Evolutionary conservation across 2,329 filamentous ascomycete species (phyloP), one percentile per base, ranked within the genome.

Genomic region (Sporothrix variecibatus): DNA sequence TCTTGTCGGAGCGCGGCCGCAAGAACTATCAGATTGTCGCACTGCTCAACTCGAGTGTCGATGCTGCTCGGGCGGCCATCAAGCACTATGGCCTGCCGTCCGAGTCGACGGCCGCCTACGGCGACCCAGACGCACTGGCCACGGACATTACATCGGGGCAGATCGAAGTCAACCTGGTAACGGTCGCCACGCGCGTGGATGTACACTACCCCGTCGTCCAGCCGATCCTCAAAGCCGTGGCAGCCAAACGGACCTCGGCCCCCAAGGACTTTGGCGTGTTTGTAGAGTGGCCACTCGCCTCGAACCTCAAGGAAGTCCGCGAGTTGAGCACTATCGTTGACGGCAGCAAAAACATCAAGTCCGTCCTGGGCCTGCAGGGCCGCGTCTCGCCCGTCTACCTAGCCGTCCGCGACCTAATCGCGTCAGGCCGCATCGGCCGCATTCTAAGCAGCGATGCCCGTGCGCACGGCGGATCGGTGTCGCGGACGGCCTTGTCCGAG

Each of bases 201-300:
- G 83, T 83, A 0, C 89, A 91, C 75, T 82, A 84, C 62, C 73
- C 80, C 1, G 84, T 84, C 1, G 81, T 84, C 0, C 80, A 82
- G 72, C 86, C 88, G 0, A 86, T 84, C 20, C 76, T 90, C 1
- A 80, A 81, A 17, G 85, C 86, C 0, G 71, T 70, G 1, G 73
- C 73, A 34, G 26, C 88, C 0, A 90, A 90, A 78, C 34, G 23
- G n/a, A 77, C 81, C 0, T 83, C 87, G 0, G 31, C 51, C 0
- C 20, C 34, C 34, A 65, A 40, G 7, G 15, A 31, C 34, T 56
- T 72, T 31, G 71, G 49, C 34, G 43, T 75, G 5, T 91, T 82
- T 73, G 83, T 89, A 0, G 89, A 91, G 80, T 91, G 89, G 87
- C 89, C 88, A 6, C 81, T 91, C 0, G 87, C 86, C 0, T 80